Evolutionary conservation across 768 basidiomycete genomes (phyloP), one percentile per base, ranked within the genome.

Genomic region (Kwoniella bestiolae): DNA sequence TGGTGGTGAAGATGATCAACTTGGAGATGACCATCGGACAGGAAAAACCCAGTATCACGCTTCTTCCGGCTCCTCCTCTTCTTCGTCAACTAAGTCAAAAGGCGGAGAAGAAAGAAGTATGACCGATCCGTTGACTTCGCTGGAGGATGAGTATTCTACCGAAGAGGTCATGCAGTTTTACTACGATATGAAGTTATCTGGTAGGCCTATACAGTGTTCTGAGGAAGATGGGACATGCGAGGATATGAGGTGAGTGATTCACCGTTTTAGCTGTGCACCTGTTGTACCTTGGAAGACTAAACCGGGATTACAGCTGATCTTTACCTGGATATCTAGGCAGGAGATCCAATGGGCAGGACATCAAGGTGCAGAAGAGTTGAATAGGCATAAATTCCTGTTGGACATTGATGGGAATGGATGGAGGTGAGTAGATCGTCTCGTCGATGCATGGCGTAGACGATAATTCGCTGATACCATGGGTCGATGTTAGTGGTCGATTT

Each of bases 321-420:
- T n/a, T 56, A 38, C 4, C 5, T 8, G 52, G 26, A 29, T 26
- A 34, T 21, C 5, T 18, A 80, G 76, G 45, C 45, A 62, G 14
- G 77, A 78, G 50, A 77, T 80, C 51, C 57, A 74, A 7, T 80
- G 75, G 67, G 79, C 78, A 3, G 71, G 69, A 3, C 65, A 56
- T 41, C 79, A 80, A 56, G 41, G 60, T 6, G 47, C 74, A 3
- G 77, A 77, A 16, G 66, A 71, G 14, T 71, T 82, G 64, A 82
- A 82, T 66, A 56, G 73, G 53, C 79, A 83, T 73, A 83, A 83
- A 65, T 83, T 81, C 70, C 63, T 74, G 65, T 70, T 79, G 8
- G 79, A 80, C 47, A 75, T 80, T 16, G 79, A 78, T 52, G 72
- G 79, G 11, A 77, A 75, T 65, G 74, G 74, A 8, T 73, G 73